These are phyloP conservation scores for Macaranga tanarius DNA, from an alignment of 441 rosid genomes.

Conservation along the genomic window DNA sequence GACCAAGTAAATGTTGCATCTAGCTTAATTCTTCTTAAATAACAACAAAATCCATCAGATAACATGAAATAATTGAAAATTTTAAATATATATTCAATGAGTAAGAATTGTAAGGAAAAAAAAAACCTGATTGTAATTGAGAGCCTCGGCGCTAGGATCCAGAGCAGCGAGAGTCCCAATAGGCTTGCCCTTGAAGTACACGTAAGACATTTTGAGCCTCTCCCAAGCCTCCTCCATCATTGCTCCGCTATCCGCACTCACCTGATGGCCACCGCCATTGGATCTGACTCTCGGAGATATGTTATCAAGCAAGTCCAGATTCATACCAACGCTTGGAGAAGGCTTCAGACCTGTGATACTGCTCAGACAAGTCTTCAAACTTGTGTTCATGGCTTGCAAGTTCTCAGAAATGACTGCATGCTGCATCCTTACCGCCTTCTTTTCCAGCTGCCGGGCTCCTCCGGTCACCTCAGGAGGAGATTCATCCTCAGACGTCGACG, in stretches of 20 bases:
- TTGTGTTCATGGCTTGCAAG: too few species aligned
- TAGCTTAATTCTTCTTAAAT: background rate
- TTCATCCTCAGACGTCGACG: slow-evolving; percentile 11
- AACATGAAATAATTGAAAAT: background rate
- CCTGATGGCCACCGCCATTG: slow-evolving; percentile 18
- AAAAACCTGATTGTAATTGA: slow-evolving; percentile 49
- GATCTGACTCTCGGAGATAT: slow-evolving; percentile 19
- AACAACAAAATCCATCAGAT: background rate
- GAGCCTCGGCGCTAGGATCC: slow-evolving; percentile 44
- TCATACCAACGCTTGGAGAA: slow-evolving; percentile 32
- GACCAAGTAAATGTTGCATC: background rate
- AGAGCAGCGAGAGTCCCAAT: slow-evolving; percentile 51
- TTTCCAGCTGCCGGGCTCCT: background rate
- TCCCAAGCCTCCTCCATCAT: slow-evolving; percentile 53
- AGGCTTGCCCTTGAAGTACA: slow-evolving; percentile 38
- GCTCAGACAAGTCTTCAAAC: too few species aligned
- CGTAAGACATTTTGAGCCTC: slow-evolving; percentile 35
- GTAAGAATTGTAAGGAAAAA: background rate
- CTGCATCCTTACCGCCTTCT: slow-evolving; percentile 14
- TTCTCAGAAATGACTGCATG: too few species aligned
- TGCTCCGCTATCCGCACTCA: slow-evolving; percentile 24
- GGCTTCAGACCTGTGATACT: background rate
- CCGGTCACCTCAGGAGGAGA: background rate
- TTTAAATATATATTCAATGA: background rate
- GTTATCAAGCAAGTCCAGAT: slow-evolving; percentile 29